Evolutionary conservation across 305 asterid species (phyloP).

Genomic region (Solanum hybrid): DNA sequence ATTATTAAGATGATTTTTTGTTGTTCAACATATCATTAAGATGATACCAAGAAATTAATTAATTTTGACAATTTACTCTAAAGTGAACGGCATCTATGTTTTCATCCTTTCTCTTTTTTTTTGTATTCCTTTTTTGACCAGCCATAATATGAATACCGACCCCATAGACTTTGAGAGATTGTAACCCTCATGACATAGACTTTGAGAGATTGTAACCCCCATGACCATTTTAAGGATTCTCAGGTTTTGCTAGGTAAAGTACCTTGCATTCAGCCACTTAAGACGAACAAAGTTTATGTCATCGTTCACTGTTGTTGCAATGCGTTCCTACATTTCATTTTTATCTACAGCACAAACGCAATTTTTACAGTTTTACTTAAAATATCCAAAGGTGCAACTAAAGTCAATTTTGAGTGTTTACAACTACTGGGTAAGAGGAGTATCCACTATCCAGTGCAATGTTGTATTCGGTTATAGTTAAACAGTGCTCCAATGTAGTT

Average conservation of each 20-base stretch:
- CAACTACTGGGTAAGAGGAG: neutral
- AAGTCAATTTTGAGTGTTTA: neutral
- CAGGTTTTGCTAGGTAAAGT: neutral
- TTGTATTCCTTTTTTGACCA: neutral
- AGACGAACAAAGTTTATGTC: neutral
- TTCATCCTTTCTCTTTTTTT: neutral
- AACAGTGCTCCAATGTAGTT: neutral
- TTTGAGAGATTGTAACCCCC: neutral
- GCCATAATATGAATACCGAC: neutral
- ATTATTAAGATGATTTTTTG: neutral
- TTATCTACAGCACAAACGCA: neutral
- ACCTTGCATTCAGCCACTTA: neutral
- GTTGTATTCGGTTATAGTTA: neutral
- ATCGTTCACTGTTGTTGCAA: neutral
- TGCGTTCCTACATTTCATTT: neutral
- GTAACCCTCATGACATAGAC: neutral
- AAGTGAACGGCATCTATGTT: neutral
- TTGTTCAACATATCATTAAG: neutral
- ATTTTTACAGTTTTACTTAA: neutral
- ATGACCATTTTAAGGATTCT: neutral
- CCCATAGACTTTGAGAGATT: neutral
- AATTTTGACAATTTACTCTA: neutral
- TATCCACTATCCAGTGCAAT: neutral
- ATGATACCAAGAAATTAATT: neutral
- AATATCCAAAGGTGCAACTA: neutral